Base-by-base conservation (phyloP, 805 yeast genomes). In the Myxozyma monticola region DNA sequence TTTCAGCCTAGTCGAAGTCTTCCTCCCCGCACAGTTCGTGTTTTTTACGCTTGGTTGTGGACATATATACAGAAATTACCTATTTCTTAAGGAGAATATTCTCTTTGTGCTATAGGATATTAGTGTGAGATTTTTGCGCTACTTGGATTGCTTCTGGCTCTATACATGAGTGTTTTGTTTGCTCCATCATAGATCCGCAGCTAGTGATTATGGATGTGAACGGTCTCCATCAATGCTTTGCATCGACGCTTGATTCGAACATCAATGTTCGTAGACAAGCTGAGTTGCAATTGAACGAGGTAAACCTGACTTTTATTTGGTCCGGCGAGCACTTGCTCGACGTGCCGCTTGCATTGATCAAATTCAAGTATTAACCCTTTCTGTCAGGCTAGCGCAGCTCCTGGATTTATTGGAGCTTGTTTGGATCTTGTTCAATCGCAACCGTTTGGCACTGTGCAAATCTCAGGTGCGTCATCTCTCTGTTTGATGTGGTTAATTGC, bases 361-460 rank as follows among this genome's bases (percentile, higher is more conserved):
- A n/a, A n/a, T n/a, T n/a, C n/a, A n/a, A n/a, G n/a, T n/a, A n/a
- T n/a, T 47, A 26, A 31, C 2, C 21, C n/a, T 20, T 46, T 17
- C n/a, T 18, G 22, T 15, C 38, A 59, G 60, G 80, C 83, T 6
- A 79, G 83, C 42, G 61, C 64, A 25, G 66, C 75, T 2, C 80
- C 85, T 1, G 96, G 95, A 4, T 90, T 90, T 63, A 70, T 88
- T 34, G 85, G 85, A 4, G 90, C 91, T 1, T 86, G 96, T 66
- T 71, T 91, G 40, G 91, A 87, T 63, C 83, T 89, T 44, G 74
- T 88, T 17, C 65, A 76, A 15, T 77, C 51, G 14, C 57, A 57
- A 15, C 54, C 57, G 2, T 30, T 40, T 9, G 44, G 50, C 14
- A 51, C 54, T 4, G 57, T 54, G 6, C 57, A 54, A 33, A 29